Evolutionary conservation across 768 basidiomycete genomes (phyloP).

Genomic region (Phanerodontia chrysosporium): DNA sequence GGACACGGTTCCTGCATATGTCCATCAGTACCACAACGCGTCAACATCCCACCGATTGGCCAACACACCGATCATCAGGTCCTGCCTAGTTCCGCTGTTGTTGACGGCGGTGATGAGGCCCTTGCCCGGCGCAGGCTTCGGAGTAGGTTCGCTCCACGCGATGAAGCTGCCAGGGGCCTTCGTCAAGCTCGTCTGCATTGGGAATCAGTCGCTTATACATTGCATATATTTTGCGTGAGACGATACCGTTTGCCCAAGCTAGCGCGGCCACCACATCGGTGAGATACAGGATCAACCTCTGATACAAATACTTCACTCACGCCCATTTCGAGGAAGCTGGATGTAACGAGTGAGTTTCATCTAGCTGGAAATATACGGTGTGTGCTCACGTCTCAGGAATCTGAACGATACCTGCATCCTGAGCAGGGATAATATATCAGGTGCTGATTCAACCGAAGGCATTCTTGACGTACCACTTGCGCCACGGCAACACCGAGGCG

Average conservation of each 20-base stretch:
- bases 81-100: not conserved
- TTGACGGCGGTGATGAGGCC: not conserved
- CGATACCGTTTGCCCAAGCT: not conserved
- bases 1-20: not conserved
- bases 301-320: not conserved
- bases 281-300: not conserved
- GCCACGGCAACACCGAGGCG: not conserved
- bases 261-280: not conserved
- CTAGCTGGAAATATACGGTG: not conserved
- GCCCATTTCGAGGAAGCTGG: not conserved
- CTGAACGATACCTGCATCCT: not conserved
- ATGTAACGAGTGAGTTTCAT: not conserved
- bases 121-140: not conserved
- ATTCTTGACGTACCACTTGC: not conserved
- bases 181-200: not conserved
- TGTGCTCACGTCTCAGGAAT: not conserved
- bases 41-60: not conserved
- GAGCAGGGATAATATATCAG: not conserved
- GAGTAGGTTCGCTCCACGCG: not conserved
- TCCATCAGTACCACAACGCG: not conserved
- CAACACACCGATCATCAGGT: not conserved
- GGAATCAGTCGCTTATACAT: not conserved
- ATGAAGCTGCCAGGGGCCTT: not conserved
- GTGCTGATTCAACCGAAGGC: too few species aligned
- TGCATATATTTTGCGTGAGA: not conserved